Base-by-base conservation (phyloP, 768 basidiomycete species). In the Psilocybe cubensis region DNA sequence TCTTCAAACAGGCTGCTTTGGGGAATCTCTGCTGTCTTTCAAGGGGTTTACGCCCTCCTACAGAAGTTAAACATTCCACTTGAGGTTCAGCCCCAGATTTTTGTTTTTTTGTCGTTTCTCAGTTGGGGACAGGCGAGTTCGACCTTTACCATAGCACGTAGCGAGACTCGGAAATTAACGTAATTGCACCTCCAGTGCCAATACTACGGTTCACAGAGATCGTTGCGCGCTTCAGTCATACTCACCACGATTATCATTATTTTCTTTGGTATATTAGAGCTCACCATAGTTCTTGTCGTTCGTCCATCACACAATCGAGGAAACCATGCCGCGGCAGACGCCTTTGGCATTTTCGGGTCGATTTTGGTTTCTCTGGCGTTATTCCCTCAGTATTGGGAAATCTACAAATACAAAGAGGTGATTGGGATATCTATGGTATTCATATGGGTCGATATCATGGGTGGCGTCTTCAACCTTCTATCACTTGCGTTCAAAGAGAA, bases 311-410 rank as follows among this genome's bases (percentile, higher is more conserved):
- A 74, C 55, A 47, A 67, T 11, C 56, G 56, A 33, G 69, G 76
- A 40, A 70, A 74, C 28, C 54, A 63, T 33, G 64, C 64, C 3
- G 74, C 72, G 4, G 70, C 82, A n/a, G 72, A 75, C 12, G 79
- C 86, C 64, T 84, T 90, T 54, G 91, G 91, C 1, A 78, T 90
- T 48, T 63, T 88, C 29, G 74, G 81, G 25, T 80, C 86, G 0
- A 74, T 86, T 7, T 63, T 91, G 17, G 78, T 92, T 35, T 76
- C 83, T 11, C 65, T 79, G 11, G 82, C 70, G 1, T 64, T 81
- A 18, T 63, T 77, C 29, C 76, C 92, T 0, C 91, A 94, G 68
- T 93, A 88, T 64, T 84, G 79, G 68, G 89, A 92, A 66, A 92
- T 94, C 43, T 88, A 81, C 71, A 81, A 82, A 59, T 76, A 79